phyloP scores from a whole-genome alignment of 1,139 yeast genomes.

The Pneumocystis oryctolagi region DNA sequence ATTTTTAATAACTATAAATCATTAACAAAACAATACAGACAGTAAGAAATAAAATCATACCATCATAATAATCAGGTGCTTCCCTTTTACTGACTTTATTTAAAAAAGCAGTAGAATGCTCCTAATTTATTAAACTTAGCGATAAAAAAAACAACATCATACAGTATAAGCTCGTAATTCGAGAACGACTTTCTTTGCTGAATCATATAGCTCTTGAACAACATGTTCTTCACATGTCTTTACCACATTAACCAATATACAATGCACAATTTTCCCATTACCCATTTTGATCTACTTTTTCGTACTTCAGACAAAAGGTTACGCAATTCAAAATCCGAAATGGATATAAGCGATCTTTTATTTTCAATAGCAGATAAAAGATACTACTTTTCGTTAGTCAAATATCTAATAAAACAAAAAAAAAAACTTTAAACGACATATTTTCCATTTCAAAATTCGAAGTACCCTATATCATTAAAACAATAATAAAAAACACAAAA shows the following conservation, averaged over 20 bases:
- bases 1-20: slow-evolving; percentile 70
- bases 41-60: not conserved
- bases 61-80: slow-evolving; percentile 42
- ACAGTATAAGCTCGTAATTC: slow-evolving; percentile 82
- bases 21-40: slow-evolving; percentile 26
- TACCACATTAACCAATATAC: slow-evolving; percentile 17
- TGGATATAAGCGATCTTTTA: slow-evolving; percentile 53
- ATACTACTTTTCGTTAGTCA: slow-evolving; percentile 26
- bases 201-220: slow-evolving; percentile 94
- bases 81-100: slow-evolving; percentile 92
- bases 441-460: slow-evolving; percentile 19
- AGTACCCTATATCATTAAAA: slow-evolving; percentile 41
- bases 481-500: slow-evolving; percentile 59
- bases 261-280: slow-evolving; percentile 17
- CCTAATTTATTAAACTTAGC: not conserved
- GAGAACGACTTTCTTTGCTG: slow-evolving; percentile 84
- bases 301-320: slow-evolving; percentile 82
- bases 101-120: slow-evolving; percentile 89
- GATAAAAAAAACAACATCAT: not conserved
- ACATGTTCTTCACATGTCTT: slow-evolving; percentile 62
- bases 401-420: not conserved
- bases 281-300: slow-evolving; percentile 94
- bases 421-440: not conserved
- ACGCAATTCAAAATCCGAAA: slow-evolving; percentile 76
- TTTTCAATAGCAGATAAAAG: slow-evolving; percentile 62